Percentiles rank a stretch among this genome's conserved stretches.
These are phyloP conservation scores for Rhodomyrtus psidioides DNA, from an alignment of 441 rosid species.

Conservation along the genomic window DNA sequence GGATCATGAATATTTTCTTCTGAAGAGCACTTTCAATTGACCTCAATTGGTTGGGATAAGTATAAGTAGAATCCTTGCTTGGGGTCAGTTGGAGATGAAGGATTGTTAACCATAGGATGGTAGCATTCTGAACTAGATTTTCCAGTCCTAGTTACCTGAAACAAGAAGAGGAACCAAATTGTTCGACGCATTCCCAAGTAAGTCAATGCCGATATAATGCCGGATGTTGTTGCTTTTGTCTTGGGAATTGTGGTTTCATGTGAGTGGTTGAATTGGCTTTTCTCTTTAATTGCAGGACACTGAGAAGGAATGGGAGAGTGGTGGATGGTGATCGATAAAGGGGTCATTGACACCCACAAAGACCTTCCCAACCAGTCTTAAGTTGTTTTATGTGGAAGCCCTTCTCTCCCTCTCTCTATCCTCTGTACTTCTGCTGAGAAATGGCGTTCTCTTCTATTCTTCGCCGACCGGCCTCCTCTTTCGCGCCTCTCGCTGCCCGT, in stretches of 20 bases:
- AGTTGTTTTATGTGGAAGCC: no score
- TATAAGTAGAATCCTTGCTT: conserved; percentile 95
- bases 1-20: background rate
- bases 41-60: conserved; percentile 83
- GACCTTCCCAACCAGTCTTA: no score
- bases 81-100: conserved; percentile 99
- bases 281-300: no score
- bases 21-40: conserved; percentile 4
- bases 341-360: no score
- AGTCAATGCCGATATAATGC: background rate
- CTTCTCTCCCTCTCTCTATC: no score
- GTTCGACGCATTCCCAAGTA: background rate
- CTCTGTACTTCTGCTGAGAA: no score
- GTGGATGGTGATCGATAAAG: no score
- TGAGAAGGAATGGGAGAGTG: no score
- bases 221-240: background rate
- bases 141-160: background rate
- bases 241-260: background rate
- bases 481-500: no score
- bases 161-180: background rate
- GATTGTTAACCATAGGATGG: conserved; percentile 93
- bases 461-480: no score
- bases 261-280: no score
- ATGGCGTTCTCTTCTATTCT: no score
- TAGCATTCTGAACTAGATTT: conserved; percentile 7